Base-by-base conservation (phyloP, 805 yeast species). In the Ogataea trehaloabstinens region DNA sequence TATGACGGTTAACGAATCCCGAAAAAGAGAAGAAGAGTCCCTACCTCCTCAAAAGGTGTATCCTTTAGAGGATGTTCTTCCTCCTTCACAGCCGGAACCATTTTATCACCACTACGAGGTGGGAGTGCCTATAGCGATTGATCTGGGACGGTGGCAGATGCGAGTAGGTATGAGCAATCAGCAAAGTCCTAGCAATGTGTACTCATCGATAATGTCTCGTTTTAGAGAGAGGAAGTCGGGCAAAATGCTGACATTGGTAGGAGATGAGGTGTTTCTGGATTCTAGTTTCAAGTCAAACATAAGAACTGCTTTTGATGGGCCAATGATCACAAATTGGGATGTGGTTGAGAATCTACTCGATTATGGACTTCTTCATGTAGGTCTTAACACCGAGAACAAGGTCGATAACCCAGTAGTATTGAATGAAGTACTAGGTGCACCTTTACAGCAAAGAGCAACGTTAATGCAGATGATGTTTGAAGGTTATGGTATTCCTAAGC, bases 251-350 rank as follows among this genome's bases (percentile, higher is more conserved):
- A 78, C 93, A 0, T 71, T 85, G 41, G 80, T 87, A 3, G 99
- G 99, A 2, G 78, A 84, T 52, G 98, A 91, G 58, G 77, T 80
- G 15, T 78, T 71, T 53, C 56, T 85, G 21, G 98, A 90, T 51
- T 73, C 81, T 6, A 64, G 83, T 2, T 74, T 85, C 32, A 75
- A 81, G 45, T 71, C 85, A 13, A 81, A 82, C 38, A 74, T 86
- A 24, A 80, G 77, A 52, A 69, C 86, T 4, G 96, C 97, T 0
- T 91, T 76, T 56, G 99, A 93, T 60, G 96, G 95, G 0, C 76
- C 86, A 4, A 66, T 88, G 49, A 69, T 93, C 24, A 82, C 95
- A 19, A 95, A 90, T 59, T 95, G 98, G 98, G 98, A 93, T 41
- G 76, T 82, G 41, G 74, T 83, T 2, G 99, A 93, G 58, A 75